Percentiles rank a stretch among this genome's conserved stretches.
These are phyloP conservation scores for Skeletonema grethae DNA, from an alignment of 108 stramenopile species.

Conservation along the genomic window DNA sequence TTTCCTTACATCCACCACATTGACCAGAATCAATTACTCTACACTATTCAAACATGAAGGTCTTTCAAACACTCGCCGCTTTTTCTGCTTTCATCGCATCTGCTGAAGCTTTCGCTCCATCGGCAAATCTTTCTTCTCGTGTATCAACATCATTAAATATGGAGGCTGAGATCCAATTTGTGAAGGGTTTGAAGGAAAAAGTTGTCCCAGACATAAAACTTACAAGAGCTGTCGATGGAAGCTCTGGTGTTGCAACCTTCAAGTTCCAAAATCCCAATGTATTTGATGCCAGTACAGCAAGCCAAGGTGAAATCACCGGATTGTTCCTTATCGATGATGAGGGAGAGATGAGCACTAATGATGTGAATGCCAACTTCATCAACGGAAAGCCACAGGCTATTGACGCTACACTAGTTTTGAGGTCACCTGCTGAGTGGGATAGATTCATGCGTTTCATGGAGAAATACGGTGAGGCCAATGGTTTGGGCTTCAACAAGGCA, in stretches of 20 bases:
- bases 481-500: constrained; percentile 68
- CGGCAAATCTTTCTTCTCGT: constrained; percentile 19
- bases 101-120: constrained; percentile 34
- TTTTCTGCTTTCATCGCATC: constrained; percentile 25
- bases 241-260: constrained; percentile 75
- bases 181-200: constrained; percentile 71
- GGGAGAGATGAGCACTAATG: constrained; percentile 59
- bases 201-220: constrained; percentile 74
- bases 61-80: constrained; percentile 15
- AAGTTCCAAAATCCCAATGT: constrained; percentile 72
- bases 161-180: constrained; percentile 68
- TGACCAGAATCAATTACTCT: not conserved
- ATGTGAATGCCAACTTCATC: constrained; percentile 75
- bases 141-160: constrained; percentile 25
- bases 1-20: not conserved
- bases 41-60: constrained; percentile 13
- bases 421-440: constrained; percentile 79
- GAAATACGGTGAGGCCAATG: constrained; percentile 75
- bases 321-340: constrained; percentile 82
- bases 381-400: constrained; percentile 85
- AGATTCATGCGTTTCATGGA: constrained; percentile 91
- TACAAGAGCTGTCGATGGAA: constrained; percentile 74
- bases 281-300: constrained; percentile 75
- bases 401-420: constrained; percentile 68
- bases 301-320: constrained; percentile 65